These are phyloP conservation scores for Aspergillus nanangensis DNA, from an alignment of 495 filamentous ascomycete species.

Conservation along the genomic window DNA sequence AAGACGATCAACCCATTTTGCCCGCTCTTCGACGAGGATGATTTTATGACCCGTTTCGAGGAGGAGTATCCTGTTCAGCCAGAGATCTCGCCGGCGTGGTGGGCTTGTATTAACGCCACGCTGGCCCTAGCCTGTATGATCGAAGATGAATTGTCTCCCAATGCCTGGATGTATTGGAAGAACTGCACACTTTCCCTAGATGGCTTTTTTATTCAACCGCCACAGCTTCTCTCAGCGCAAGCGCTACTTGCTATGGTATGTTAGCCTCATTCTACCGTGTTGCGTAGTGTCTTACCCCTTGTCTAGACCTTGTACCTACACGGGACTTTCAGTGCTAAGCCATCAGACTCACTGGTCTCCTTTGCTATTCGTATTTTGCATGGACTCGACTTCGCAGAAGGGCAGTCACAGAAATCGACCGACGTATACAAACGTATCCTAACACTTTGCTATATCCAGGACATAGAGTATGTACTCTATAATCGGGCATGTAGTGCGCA, in stretches of 20 bases:
- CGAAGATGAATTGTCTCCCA: too few relatives aligned
- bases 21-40: background rate
- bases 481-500: too few relatives aligned
- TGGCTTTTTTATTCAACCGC: background rate
- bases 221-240: background rate
- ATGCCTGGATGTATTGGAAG: background rate
- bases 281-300: background rate
- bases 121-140: background rate
- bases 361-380: background rate
- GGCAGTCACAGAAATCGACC: background rate
- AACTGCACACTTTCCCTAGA: background rate
- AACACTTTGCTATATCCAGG: background rate
- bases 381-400: background rate
- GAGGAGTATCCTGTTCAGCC: background rate
- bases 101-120: constrained; percentile 1
- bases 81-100: background rate
- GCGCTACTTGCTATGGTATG: background rate
- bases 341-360: background rate
- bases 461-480: background rate
- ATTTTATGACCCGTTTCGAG: background rate
- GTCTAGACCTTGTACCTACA: background rate
- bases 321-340: background rate
- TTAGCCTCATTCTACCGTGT: background rate
- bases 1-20: background rate
- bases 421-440: background rate